Base-by-base conservation (phyloP, 352 stramenopile species). In the Phytophthora pluvialis region DNA sequence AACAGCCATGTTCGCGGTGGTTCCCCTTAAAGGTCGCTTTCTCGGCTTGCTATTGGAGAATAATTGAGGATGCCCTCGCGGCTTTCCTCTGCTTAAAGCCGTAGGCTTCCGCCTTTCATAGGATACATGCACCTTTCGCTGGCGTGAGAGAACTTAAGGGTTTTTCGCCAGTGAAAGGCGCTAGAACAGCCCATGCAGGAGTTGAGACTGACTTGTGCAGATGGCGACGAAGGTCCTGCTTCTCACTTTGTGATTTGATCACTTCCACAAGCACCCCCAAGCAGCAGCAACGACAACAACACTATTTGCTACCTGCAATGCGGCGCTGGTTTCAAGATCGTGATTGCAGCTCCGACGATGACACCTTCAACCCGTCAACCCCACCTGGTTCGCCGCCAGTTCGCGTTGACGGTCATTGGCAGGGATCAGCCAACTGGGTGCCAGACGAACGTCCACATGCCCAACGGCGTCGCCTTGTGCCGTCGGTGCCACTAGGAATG, bases 221-320 rank as follows among this genome's bases (percentile, higher is more conserved):
- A n/a, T n/a, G n/a, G n/a, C n/a, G n/a, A n/a, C n/a, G n/a, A n/a
- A n/a, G n/a, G n/a, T n/a, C n/a, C n/a, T n/a, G n/a, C n/a, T n/a
- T n/a, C n/a, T n/a, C 25, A 45, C 25, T 57, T 57, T 32, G 35
- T 44, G 36, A 57, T 57, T 32, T 46, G 10, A 45, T 45, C 32
- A 29, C 21, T 57, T 6, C 32, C 16, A 57, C 33, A n/a, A n/a
- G 11, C 33, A 57, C 33, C 18, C 6, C 15, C 33, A 56, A 57
- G 12, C 32, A 25, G 36, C 21, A 10, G 1, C 16, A n/a, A 32
- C 13, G n/a, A n/a, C n/a, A n/a, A n/a, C n/a, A n/a, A n/a, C n/a
- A n/a, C 49, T 29, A 44, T 44, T 18, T 13, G 21, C 6, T 32
- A n/a, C 11, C 21, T 28, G 10, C 3, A 40, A 46, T 56, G 35